Conservation (phyloP, 129 eudicot genomes). For the Silybum marianum region DNA sequence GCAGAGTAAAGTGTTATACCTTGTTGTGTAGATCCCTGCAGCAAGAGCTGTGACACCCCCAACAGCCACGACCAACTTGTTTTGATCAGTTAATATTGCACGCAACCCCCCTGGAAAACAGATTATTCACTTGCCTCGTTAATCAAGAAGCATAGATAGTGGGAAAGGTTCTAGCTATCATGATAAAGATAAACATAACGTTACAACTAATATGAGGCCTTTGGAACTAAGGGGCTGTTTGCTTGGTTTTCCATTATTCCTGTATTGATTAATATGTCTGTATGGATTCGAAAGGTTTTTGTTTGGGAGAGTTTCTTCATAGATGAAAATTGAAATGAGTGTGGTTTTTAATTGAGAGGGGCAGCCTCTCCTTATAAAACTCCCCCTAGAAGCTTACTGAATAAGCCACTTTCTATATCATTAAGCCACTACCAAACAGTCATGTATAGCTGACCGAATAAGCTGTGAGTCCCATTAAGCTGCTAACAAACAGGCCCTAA, state of each 20-base stretch:
- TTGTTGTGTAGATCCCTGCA: conserved; percentile 95
- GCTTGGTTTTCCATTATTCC: neutral
- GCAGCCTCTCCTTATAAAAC: no score
- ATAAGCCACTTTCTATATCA: no score
- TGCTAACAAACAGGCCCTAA: no score
- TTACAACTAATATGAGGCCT: neutral
- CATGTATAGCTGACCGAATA: no score
- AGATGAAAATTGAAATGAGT: neutral
- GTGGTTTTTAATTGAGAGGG: neutral
- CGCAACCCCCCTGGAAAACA: conserved; percentile 76
- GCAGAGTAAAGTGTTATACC: conserved; percentile 45
- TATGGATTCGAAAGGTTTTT: neutral
- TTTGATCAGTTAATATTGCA: conserved; percentile 91
- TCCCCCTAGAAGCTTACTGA: no score
- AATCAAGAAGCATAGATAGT: neutral
- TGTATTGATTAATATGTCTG: neutral
- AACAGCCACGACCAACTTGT: conserved; percentile 93
- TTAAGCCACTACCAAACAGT: no score
- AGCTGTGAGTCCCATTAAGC: neutral
- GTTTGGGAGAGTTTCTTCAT: neutral
- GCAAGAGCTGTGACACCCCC: conserved; percentile 99
- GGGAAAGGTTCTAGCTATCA: neutral
- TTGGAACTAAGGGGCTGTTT: neutral
- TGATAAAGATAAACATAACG: neutral
- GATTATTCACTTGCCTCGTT: neutral